These are phyloP conservation scores for Vitis hybrid DNA, from an alignment of 177 flowering plant species.

Conservation along the genomic window DNA sequence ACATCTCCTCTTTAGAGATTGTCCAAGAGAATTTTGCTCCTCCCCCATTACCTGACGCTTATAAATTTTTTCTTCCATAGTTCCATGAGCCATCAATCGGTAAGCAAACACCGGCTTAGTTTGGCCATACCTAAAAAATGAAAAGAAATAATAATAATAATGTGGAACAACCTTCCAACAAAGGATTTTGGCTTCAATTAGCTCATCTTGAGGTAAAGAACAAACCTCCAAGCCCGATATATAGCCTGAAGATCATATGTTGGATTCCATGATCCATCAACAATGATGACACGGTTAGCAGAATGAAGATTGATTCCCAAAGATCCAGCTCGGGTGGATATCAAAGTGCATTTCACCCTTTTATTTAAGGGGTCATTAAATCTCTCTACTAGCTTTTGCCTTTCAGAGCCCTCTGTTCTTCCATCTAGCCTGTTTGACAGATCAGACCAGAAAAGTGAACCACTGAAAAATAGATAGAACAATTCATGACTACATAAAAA, in stretches of 20 bases:
- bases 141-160: background rate
- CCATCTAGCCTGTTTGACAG: constrained; percentile 89
- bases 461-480: background rate
- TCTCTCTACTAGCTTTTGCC: constrained; percentile 87
- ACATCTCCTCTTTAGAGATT: constrained; percentile 93
- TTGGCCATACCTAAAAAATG: constrained; percentile 83
- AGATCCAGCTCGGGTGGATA: constrained; percentile 97
- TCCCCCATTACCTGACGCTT: constrained; percentile 82
- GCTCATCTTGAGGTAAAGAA: constrained; percentile 2
- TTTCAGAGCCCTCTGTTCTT: constrained; percentile 78
- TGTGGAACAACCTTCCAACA: no score
- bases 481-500: no score
- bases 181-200: no score
- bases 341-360: constrained; percentile 89
- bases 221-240: constrained; percentile 94
- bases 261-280: constrained; percentile 99
- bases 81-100: constrained; percentile 92
- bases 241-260: constrained; percentile 98
- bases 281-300: constrained; percentile 93
- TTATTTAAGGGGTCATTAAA: constrained; percentile 77
- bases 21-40: constrained; percentile 35
- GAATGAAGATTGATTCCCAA: constrained; percentile 95
- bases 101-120: constrained; percentile 95
- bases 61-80: constrained; percentile 98
- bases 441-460: constrained; percentile 7